Evolutionary conservation across 805 yeast species (phyloP), one percentile per base, ranked within the genome.

Genomic region (Priceomyces fermenticarens): DNA sequence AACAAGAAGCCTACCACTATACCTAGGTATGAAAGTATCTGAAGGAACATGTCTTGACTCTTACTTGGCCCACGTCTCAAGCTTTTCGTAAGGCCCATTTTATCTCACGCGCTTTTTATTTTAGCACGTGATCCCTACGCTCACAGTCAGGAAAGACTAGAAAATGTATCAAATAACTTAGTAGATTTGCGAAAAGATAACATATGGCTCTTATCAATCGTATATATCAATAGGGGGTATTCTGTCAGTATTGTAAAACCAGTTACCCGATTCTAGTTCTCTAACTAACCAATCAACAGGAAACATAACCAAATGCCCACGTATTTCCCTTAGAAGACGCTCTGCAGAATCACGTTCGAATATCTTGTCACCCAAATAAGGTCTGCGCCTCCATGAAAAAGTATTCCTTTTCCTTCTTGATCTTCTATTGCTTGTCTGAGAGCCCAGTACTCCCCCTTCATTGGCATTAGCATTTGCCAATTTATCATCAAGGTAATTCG

Each of bases 171-270:
- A n/a, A n/a, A n/a, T n/a, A n/a, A n/a, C n/a, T n/a, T n/a, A n/a
- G n/a, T n/a, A n/a, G n/a, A n/a, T n/a, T n/a, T n/a, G n/a, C n/a
- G n/a, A n/a, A n/a, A n/a, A n/a, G n/a, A n/a, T n/a, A n/a, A n/a
- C n/a, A n/a, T n/a, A n/a, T n/a, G n/a, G 25, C 8, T 20, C 25
- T 5, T 8, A 20, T 36, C 53, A 88, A 54, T 89, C 91, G 60
- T 86, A 93, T 39, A 93, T 91, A 57, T 93, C 98, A 41, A 93
- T 80, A 1, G 99, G 99, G 4, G 98, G 97, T 20, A 93, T 70
- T 54, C 96, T 80, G 57, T 93, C 99, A 37, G 95, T 83, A 53
- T 84, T 88, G 69, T 88, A 90, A 60, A 89, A 90, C 98, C 98
- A 91, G 57, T 95, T 93, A 9, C 88, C 91, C 5, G 87, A 79